These are phyloP conservation scores for Acorus calamus DNA, from an alignment of 106 monocot genomes.

Conservation along the genomic window DNA sequence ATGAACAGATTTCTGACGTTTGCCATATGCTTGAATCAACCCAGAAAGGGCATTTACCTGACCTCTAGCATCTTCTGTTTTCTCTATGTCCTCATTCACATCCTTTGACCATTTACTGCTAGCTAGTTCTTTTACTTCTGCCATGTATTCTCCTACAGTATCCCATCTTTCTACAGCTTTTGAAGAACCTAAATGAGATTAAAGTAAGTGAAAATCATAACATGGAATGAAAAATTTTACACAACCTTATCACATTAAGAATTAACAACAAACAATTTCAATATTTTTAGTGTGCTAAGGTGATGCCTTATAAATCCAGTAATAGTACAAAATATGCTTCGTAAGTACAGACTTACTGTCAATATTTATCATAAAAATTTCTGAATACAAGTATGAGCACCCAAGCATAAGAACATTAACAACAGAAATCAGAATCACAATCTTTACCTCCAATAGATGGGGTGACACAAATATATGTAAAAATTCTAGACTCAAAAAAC, in stretches of 20 bases:
- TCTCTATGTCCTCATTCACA: conserved; percentile 47
- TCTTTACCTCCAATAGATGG: too few relatives aligned
- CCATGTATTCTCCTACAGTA: conserved; percentile 38
- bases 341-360: too few relatives aligned
- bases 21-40: conserved; percentile 56
- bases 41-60: conserved; percentile 52
- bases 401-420: too few relatives aligned
- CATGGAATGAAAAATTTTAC: not conserved
- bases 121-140: conserved; percentile 36
- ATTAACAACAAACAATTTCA: too few relatives aligned
- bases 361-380: too few relatives aligned
- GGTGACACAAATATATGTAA: too few relatives aligned
- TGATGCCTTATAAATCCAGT: too few relatives aligned
- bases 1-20: conserved; percentile 47
- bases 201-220: not conserved
- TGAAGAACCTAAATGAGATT: conserved; percentile 11
- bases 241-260: not conserved
- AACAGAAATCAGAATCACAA: too few relatives aligned
- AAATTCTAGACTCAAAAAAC: too few relatives aligned
- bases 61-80: conserved; percentile 10
- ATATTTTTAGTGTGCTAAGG: too few relatives aligned
- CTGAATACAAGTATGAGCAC: too few relatives aligned
- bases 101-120: conserved; percentile 89
- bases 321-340: too few relatives aligned
- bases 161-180: conserved; percentile 48